Conservation (phyloP, 768 basidiomycete genomes). For the Pleurotus ostreatus region DNA sequence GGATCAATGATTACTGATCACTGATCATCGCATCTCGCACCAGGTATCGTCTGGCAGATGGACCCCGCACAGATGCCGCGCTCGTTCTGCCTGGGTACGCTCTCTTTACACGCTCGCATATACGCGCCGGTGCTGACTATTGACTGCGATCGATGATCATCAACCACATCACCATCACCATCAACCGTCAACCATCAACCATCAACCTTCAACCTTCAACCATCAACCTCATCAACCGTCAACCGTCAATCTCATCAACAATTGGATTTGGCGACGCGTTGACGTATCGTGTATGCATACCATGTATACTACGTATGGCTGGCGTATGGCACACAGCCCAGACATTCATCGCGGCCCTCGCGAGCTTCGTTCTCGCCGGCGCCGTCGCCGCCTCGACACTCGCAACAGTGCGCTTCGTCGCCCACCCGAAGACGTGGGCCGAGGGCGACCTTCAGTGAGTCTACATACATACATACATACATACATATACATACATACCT, state of each 20-base stretch:
- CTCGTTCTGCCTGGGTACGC: constrained; percentile 50
- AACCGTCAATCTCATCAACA: too few species aligned
- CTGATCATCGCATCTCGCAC: neutral
- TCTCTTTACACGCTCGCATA: neutral
- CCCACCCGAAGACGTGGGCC: constrained; percentile 39
- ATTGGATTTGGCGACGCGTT: too few species aligned
- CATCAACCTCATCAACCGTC: too few species aligned
- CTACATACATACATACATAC: neutral
- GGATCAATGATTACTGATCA: neutral
- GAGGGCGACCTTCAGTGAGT: constrained; percentile 25
- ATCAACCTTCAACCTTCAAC: too few species aligned
- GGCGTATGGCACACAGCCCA: constrained; percentile 28
- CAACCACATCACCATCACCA: too few species aligned
- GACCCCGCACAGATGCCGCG: constrained; percentile 55
- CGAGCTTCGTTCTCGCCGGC: constrained; percentile 41
- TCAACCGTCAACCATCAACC: too few species aligned
- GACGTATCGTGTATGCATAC: too few species aligned
- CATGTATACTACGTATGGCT: too few species aligned
- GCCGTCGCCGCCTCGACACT: constrained; percentile 39
- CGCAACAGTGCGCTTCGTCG: constrained; percentile 34
- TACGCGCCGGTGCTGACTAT: neutral
- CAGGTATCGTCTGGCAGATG: constrained; percentile 66
- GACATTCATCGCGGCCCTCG: constrained; percentile 37
- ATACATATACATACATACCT: neutral
- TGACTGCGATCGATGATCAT: too few species aligned